Percentiles rank a stretch among this genome's conserved stretches.
Evolutionary conservation across 2,329 filamentous ascomycete genomes (phyloP).

Genomic region (Blastomyces gilchristii): DNA sequence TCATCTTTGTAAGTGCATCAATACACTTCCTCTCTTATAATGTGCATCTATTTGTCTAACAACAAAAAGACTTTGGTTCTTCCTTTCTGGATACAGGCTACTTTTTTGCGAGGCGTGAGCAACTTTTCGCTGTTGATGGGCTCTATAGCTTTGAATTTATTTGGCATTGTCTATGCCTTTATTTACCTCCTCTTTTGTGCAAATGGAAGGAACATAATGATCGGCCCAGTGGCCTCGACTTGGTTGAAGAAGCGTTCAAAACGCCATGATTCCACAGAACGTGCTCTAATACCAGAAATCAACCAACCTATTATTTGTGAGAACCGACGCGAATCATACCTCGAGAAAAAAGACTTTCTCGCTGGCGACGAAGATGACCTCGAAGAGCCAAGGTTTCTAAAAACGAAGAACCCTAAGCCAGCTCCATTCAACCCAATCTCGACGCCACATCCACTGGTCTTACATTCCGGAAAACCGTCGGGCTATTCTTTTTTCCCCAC

Average conservation of each 20-base stretch:
- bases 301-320: slow-evolving; percentile 2
- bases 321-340: background rate
- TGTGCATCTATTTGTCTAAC: background rate
- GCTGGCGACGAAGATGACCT: background rate
- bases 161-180: slow-evolving; percentile 18
- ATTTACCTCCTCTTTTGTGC: slow-evolving; percentile 20
- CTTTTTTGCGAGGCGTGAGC: slow-evolving; percentile 5
- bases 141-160: slow-evolving; percentile 18
- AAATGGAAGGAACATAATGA: slow-evolving; percentile 14
- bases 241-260: slow-evolving; percentile 7
- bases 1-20: slow-evolving; percentile 18
- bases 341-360: background rate
- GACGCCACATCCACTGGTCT: background rate
- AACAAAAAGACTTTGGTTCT: slow-evolving; percentile 15
- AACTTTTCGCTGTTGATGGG: slow-evolving; percentile 16
- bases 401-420: background rate
- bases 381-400: background rate
- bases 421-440: background rate
- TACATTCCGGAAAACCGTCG: slow-evolving; percentile 9
- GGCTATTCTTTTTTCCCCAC: slow-evolving; percentile 19
- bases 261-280: background rate
- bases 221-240: slow-evolving; percentile 4
- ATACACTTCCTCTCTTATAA: background rate
- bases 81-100: slow-evolving; percentile 18
- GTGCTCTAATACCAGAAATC: background rate